These are phyloP conservation scores for Hortaea werneckii DNA, from an alignment of 2,329 filamentous ascomycete genomes.

Conservation along the genomic window DNA sequence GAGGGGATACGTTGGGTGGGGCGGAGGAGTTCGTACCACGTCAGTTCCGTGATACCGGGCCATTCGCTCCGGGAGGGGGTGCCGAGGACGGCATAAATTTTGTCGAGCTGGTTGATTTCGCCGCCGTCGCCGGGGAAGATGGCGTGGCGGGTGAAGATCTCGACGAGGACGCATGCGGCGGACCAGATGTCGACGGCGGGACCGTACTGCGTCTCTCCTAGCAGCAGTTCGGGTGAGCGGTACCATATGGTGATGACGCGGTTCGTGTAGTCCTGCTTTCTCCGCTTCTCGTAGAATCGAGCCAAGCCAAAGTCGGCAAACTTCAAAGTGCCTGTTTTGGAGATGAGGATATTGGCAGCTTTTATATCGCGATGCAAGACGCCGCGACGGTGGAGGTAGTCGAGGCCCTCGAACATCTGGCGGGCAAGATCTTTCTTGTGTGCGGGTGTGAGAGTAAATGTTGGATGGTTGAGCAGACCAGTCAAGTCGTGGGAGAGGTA, in stretches of 20 bases:
- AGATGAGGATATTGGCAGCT: conserved; percentile 92
- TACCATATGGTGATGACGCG: conserved; percentile 99
- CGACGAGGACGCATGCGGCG: conserved; percentile 89
- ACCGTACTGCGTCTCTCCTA: conserved; percentile 84
- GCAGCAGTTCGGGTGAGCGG: conserved; percentile 75
- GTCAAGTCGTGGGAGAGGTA: conserved; percentile 95
- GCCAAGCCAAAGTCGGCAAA: conserved; percentile 93
- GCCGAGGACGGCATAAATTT: conserved; percentile 87
- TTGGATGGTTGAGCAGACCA: conserved; percentile 86
- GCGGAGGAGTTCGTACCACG: conserved; percentile 88
- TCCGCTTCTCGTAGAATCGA: conserved; percentile 87
- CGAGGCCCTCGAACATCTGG: conserved; percentile 86
- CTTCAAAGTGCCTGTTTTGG: conserved; percentile 78
- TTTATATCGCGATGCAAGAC: conserved; percentile 97
- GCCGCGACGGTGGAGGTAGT: conserved; percentile 87
- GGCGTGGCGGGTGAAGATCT: conserved; percentile 87
- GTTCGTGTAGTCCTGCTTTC: conserved; percentile 92
- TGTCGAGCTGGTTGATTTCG: conserved; percentile 93
- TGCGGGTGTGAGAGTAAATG: conserved; percentile 70
- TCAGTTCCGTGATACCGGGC: conserved; percentile 85
- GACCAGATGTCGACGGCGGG: conserved; percentile 93
- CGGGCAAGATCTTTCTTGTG: conserved; percentile 90
- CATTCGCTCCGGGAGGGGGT: conserved; percentile 78
- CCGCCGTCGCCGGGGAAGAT: conserved; percentile 93
- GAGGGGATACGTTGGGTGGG: conserved; percentile 63